phyloP scores from a whole-genome alignment of 2,329 filamentous ascomycete species.

The Emmonsia crescens region DNA sequence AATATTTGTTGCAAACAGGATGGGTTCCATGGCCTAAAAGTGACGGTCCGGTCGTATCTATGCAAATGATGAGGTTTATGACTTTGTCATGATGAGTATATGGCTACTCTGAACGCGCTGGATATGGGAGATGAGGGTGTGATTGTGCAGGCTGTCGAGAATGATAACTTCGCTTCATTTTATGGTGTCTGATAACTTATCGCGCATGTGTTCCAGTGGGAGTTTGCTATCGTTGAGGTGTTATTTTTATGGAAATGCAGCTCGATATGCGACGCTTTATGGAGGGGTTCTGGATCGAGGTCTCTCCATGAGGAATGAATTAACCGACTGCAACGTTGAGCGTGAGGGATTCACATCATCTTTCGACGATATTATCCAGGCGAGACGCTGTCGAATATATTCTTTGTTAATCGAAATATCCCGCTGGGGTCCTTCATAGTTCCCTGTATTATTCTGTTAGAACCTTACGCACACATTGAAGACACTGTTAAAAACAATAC shows the following conservation, averaged over 20 bases:
- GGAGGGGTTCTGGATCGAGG: slow-evolving; percentile 12
- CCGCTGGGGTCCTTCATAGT: slow-evolving; percentile 20
- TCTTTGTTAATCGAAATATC: slow-evolving; percentile 53
- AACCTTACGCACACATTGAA: background rate
- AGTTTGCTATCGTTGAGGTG: background rate
- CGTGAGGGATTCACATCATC: slow-evolving; percentile 75
- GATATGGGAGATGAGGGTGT: slow-evolving; percentile 40
- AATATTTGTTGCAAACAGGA: slow-evolving; percentile 74
- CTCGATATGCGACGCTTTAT: background rate
- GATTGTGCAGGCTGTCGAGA: slow-evolving; percentile 38
- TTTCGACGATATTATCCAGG: slow-evolving; percentile 69
- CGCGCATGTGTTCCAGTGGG: background rate
- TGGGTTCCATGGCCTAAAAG: slow-evolving; percentile 65
- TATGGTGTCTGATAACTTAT: slow-evolving; percentile 6
- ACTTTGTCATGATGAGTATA: slow-evolving; percentile 48
- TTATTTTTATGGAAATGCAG: background rate
- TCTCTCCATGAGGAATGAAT: slow-evolving; percentile 67
- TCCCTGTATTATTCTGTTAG: slow-evolving; percentile 15
- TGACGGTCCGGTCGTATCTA: slow-evolving; percentile 56
- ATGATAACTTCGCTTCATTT: slow-evolving; percentile 21
- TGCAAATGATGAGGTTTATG: slow-evolving; percentile 54
- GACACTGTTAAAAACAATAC: background rate
- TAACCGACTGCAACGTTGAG: slow-evolving; percentile 79
- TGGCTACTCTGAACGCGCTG: slow-evolving; percentile 42
- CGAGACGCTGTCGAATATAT: slow-evolving; percentile 63